Evolutionary conservation across 345 rosid genomes (phyloP), one percentile per base, ranked within the genome.

Genomic region (Euclidium syriacum): DNA sequence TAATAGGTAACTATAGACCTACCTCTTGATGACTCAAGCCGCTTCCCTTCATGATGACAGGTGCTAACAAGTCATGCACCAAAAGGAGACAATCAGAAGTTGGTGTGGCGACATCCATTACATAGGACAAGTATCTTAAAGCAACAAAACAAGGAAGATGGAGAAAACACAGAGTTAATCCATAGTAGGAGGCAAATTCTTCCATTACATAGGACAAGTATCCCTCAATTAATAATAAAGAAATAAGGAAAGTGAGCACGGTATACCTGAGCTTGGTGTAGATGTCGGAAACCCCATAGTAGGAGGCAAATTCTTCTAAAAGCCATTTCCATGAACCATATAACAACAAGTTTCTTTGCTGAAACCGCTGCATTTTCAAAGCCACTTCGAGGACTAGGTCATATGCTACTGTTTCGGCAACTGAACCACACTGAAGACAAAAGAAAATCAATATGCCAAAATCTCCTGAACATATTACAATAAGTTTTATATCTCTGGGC

Each of bases 11-110:
- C 3, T 64, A 33, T 20, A 30, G 19, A 67, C 46, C n/a, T 75
- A 89, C 98, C 98, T 89, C 98, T 76, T 92, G 99, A 77, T 90
- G 99, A 78, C 99, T 94, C 72, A 94, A 77, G 47, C 80, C 78
- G 71, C 78, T 79, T 29, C 99, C 95, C 58, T 87, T 90, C 96
- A 87, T 84, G 52, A 85, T 52, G n/a, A 87, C 96, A 20, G 99
- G 97, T 75, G 76, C 70, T 71, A 94, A 68, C 75, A 90, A 81
- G 44, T 85, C 97, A 79, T 78, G 62, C 46, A 94, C 96, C 87
- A 94, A 67, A 19, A 75, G 80, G 75, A 94, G 90, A 73, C 97
- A 89, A 74, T 94, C 99, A 0, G 94, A 89, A 20, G 99, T 94
- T 2, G 99, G 99, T 30, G 99, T 94, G 49, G 99, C 96, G 24